phyloP scores from a whole-genome alignment of 2,329 filamentous ascomycete genomes.

The Aspergillus sergii region DNA sequence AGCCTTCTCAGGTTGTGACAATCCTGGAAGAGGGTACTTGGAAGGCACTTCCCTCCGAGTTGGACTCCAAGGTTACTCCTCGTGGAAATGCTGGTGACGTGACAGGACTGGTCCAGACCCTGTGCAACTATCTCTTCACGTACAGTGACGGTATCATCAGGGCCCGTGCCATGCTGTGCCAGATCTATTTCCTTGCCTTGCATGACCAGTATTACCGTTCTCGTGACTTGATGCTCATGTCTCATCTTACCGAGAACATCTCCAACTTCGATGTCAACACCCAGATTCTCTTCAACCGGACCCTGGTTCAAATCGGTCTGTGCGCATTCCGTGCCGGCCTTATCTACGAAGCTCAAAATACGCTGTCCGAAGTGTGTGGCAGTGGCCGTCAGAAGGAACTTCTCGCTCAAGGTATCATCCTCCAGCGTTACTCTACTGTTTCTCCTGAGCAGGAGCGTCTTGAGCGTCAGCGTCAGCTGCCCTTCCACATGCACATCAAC shows the following conservation, averaged over 20 bases:
- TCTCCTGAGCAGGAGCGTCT: slow-evolving; percentile 96
- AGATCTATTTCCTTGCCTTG: slow-evolving; percentile 96
- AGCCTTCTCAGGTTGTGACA: slow-evolving; percentile 89
- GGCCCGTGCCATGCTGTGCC: slow-evolving; percentile 94
- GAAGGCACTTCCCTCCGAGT: slow-evolving; percentile 70
- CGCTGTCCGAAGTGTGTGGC: slow-evolving; percentile 95
- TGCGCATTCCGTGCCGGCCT: slow-evolving; percentile 97
- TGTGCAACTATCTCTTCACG: slow-evolving; percentile 93
- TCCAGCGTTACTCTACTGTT: slow-evolving; percentile 94
- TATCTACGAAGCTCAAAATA: slow-evolving; percentile 96
- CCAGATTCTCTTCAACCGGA: slow-evolving; percentile 98
- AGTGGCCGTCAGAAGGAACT: slow-evolving; percentile 98
- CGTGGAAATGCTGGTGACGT: slow-evolving; percentile 70
- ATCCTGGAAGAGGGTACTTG: slow-evolving; percentile 94
- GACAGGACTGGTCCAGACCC: slow-evolving; percentile 72
- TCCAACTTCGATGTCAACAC: slow-evolving; percentile 94
- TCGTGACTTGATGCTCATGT: slow-evolving; percentile 99
- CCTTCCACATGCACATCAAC: slow-evolving; percentile 99
- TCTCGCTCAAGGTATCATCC: slow-evolving; percentile 95
- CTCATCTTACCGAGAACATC: slow-evolving; percentile 96
- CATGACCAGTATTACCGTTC: slow-evolving; percentile 98
- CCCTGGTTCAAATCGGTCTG: slow-evolving; percentile 94
- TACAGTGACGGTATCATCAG: slow-evolving; percentile 95
- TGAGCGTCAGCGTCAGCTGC: slow-evolving; percentile 94
- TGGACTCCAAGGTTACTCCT: slow-evolving; percentile 81